Conservation (phyloP, 306 rosid genomes). For the Cajanus cajan region DNA sequence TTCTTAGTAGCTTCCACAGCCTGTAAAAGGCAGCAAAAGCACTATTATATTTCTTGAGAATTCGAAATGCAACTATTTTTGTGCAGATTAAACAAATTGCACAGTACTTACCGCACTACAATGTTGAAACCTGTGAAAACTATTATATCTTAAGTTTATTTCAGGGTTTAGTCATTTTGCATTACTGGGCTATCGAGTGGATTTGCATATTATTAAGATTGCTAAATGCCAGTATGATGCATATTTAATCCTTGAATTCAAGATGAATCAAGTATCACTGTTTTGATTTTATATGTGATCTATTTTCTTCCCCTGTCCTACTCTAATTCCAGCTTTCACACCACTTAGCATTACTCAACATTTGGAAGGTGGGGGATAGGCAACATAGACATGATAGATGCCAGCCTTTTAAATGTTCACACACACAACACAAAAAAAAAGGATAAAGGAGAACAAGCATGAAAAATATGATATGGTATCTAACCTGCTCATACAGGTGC, state of each 20-base stretch:
- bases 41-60: constrained; percentile 4
- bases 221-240: background rate
- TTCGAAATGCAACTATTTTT: background rate
- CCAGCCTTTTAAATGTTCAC: background rate
- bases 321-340: background rate
- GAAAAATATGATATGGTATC: constrained; percentile 16
- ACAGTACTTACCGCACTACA: background rate
- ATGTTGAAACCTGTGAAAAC: background rate
- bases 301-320: background rate
- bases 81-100: background rate
- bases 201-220: background rate
- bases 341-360: background rate
- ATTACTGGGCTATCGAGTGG: background rate
- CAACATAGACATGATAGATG: background rate
- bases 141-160: background rate
- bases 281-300: background rate
- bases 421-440: background rate
- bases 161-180: background rate
- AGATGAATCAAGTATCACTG: background rate
- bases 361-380: background rate
- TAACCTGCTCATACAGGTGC: constrained; percentile 82
- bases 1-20: constrained; percentile 95
- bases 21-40: constrained; percentile 41
- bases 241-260: background rate
- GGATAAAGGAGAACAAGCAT: background rate